These are phyloP conservation scores for Eragrostis nindensis DNA, from an alignment of 176 grass and related monocot genomes.

Conservation along the genomic window DNA sequence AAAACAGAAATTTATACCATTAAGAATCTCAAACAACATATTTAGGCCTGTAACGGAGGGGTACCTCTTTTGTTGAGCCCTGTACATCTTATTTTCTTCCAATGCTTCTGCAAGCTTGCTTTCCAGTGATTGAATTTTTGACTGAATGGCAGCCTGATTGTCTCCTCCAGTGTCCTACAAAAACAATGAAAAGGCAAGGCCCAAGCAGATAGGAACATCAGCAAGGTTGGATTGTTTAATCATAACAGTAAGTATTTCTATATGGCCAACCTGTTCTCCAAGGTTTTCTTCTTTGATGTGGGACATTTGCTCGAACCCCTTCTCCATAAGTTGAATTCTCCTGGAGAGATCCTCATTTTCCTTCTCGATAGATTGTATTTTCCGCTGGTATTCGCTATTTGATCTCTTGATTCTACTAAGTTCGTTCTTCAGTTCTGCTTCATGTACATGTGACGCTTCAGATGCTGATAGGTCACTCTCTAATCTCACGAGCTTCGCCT, in stretches of 20 bases:
- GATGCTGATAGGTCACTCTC: slow-evolving; percentile 85
- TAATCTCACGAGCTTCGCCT: slow-evolving; percentile 86
- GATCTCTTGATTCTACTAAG: slow-evolving; percentile 85
- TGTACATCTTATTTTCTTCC: slow-evolving; percentile 63
- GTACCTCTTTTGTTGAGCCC: slow-evolving; percentile 66
- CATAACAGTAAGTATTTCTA: slow-evolving; percentile 24
- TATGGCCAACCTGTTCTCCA: slow-evolving; percentile 52
- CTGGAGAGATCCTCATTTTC: slow-evolving; percentile 79
- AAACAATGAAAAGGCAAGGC: slow-evolving; percentile 28
- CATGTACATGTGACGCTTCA: slow-evolving; percentile 83
- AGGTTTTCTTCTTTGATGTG: slow-evolving; percentile 34
- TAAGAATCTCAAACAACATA: slow-evolving; percentile 6
- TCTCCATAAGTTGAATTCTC: slow-evolving; percentile 47
- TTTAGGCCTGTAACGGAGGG: slow-evolving; percentile 20
- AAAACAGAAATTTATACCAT: slow-evolving; percentile 16
- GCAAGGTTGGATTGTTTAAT: slow-evolving; percentile 13
- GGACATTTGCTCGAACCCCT: slow-evolving; percentile 31
- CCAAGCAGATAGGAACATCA: slow-evolving; percentile 32
- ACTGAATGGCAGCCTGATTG: slow-evolving; percentile 39
- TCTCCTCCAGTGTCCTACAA: slow-evolving; percentile 37
- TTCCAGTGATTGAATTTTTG: slow-evolving; percentile 58
- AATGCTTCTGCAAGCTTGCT: slow-evolving; percentile 54
- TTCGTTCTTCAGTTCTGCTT: slow-evolving; percentile 89
- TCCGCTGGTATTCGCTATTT: slow-evolving; percentile 88
- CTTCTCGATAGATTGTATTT: slow-evolving; percentile 78